Evolutionary conservation across 2,329 filamentous ascomycete genomes (phyloP).

Genomic region (Pseudodiploospora longispora): DNA sequence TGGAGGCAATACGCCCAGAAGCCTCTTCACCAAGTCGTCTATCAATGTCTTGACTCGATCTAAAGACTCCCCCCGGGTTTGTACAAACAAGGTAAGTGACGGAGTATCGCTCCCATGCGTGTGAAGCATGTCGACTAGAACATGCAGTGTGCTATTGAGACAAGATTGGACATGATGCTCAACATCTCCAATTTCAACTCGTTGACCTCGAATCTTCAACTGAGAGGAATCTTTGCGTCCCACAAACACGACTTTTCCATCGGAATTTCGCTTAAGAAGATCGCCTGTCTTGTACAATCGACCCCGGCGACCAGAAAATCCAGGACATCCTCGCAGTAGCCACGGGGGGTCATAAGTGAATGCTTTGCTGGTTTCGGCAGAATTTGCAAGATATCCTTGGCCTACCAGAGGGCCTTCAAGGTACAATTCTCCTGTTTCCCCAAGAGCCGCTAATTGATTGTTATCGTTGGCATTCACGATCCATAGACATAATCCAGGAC

Average conservation of each 20-base stretch:
- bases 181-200: slow-evolving; percentile 22
- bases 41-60: neutral
- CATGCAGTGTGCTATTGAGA: neutral
- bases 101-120: neutral
- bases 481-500: slow-evolving; percentile 8
- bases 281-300: slow-evolving; percentile 28
- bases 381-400: slow-evolving; percentile 10
- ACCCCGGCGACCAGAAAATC: slow-evolving; percentile 3
- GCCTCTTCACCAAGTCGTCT: neutral
- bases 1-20: neutral
- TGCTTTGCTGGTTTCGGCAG: slow-evolving; percentile 6
- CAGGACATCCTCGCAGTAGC: slow-evolving; percentile 18
- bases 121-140: slow-evolving; percentile 2
- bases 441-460: slow-evolving; percentile 6
- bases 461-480: slow-evolving; percentile 5
- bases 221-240: slow-evolving; percentile 43
- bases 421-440: slow-evolving; percentile 9
- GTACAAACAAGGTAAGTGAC: slow-evolving; percentile 1
- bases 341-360: slow-evolving; percentile 23
- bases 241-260: slow-evolving; percentile 29
- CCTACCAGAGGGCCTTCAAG: slow-evolving; percentile 11
- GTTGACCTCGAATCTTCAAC: slow-evolving; percentile 46
- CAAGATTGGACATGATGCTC: slow-evolving; percentile 8
- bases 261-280: slow-evolving; percentile 20
- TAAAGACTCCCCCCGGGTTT: neutral